Percentiles rank a stretch among this genome's conserved stretches.
These are phyloP conservation scores for Ramalina intermedia DNA, from an alignment of 495 filamentous ascomycete genomes.

Conservation along the genomic window DNA sequence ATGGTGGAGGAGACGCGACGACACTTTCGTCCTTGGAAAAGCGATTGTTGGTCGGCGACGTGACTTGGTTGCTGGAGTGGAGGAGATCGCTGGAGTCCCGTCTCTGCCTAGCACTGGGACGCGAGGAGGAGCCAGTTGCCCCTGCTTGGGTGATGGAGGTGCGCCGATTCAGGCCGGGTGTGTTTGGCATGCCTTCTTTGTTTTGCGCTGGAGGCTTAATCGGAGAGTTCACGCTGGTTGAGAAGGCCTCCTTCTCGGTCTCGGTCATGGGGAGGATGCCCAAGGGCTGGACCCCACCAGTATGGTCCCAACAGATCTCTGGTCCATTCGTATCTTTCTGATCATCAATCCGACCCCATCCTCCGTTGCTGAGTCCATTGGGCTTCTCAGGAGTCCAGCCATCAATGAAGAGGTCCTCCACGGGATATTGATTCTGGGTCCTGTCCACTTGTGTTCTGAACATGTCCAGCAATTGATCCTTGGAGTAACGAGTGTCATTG, in stretches of 20 bases:
- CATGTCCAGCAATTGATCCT: constrained; percentile 68
- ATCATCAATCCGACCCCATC: constrained; percentile 69
- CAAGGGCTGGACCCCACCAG: constrained; percentile 58
- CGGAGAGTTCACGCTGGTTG: constrained; percentile 79
- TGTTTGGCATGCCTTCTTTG: constrained; percentile 51
- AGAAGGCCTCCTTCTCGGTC: constrained; percentile 79
- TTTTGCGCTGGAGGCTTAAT: constrained; percentile 70
- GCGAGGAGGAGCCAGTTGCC: constrained; percentile 34
- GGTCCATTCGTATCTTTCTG: constrained; percentile 49
- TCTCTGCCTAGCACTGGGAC: constrained; percentile 63
- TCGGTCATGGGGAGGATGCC: constrained; percentile 62
- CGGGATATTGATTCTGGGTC: constrained; percentile 30
- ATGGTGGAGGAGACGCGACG: constrained; percentile 45
- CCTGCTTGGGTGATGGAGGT: constrained; percentile 52
- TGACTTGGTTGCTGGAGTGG: constrained; percentile 39
- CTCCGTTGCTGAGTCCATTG: constrained; percentile 45
- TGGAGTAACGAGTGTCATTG: constrained; percentile 55
- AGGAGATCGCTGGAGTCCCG: constrained; percentile 65
- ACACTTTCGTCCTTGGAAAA: constrained; percentile 46
- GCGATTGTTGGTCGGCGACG: constrained; percentile 33
- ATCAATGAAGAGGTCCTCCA: constrained; percentile 56
- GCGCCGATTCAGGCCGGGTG: constrained; percentile 52
- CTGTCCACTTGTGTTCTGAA: constrained; percentile 45
- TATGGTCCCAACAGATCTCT: constrained; percentile 80
- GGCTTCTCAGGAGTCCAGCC: constrained; percentile 60